Conservation (phyloP, 495 filamentous ascomycete genomes). For the Daldinia grandis region DNA sequence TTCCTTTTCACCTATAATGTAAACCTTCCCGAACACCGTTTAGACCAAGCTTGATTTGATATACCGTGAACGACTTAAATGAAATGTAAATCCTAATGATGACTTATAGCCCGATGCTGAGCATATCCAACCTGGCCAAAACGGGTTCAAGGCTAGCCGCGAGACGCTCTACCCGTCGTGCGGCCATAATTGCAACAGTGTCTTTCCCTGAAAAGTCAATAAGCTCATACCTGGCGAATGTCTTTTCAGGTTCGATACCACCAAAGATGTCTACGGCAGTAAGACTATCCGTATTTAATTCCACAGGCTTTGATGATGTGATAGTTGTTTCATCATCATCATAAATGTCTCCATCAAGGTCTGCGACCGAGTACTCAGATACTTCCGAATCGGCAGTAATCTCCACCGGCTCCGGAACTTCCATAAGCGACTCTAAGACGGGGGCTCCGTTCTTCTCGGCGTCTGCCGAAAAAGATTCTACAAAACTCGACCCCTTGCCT, state of each 20-base stretch:
- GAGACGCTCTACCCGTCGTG: constrained; percentile 53
- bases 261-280: constrained; percentile 59
- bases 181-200: constrained; percentile 42
- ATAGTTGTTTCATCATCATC: constrained; percentile 60
- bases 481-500: constrained; percentile 69
- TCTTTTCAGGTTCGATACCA: constrained; percentile 66
- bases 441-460: constrained; percentile 58
- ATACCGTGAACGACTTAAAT: background rate
- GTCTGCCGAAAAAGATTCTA: constrained; percentile 54
- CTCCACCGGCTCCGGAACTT: constrained; percentile 44
- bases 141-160: constrained; percentile 50
- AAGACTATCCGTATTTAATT: constrained; percentile 48
- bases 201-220: constrained; percentile 63
- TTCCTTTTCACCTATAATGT: constrained; percentile 28
- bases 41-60: background rate
- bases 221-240: constrained; percentile 64
- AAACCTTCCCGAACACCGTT: constrained; percentile 13
- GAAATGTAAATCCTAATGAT: background rate
- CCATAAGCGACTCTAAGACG: constrained; percentile 55
- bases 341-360: constrained; percentile 44
- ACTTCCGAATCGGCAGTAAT: constrained; percentile 57
- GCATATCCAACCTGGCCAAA: constrained; percentile 50
- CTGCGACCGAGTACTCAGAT: constrained; percentile 44
- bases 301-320: constrained; percentile 31
- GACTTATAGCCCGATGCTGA: constrained; percentile 50